phyloP scores from a whole-genome alignment of 1,284 basidiomycete species.

The Puccinia polysora region DNA sequence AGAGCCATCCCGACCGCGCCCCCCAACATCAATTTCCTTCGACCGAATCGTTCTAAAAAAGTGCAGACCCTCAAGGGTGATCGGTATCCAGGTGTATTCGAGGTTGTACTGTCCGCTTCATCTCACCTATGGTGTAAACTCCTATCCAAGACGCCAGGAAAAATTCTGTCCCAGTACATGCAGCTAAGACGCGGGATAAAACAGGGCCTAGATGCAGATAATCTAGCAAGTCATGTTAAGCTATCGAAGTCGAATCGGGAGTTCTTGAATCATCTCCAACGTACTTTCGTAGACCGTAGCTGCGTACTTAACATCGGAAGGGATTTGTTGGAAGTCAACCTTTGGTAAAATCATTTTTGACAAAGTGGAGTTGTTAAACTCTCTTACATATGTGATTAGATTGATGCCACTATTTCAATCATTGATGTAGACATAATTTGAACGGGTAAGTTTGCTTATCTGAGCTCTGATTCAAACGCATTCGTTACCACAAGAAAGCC shows the following conservation, averaged over 20 bases:
- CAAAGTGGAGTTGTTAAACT: background rate
- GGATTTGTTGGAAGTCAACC: constrained; percentile 26
- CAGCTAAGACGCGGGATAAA: constrained; percentile 64
- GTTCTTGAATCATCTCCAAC: constrained; percentile 50
- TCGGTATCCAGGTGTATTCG: constrained; percentile 54
- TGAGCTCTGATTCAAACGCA: background rate
- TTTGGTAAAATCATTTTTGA: background rate
- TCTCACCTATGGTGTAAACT: constrained; percentile 37
- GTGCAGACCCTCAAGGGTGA: constrained; percentile 59
- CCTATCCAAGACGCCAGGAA: constrained; percentile 58
- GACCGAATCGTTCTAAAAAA: constrained; percentile 60
- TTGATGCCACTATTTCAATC: constrained; percentile 58
- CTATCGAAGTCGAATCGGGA: background rate
- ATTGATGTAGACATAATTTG: background rate
- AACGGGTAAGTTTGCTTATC: background rate
- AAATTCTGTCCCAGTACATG: constrained; percentile 67
- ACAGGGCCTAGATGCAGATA: constrained; percentile 62
- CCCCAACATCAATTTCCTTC: constrained; percentile 66
- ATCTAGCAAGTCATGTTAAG: constrained; percentile 54
- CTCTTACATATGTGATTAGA: constrained; percentile 60
- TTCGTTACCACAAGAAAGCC: background rate
- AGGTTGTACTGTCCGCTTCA: no score
- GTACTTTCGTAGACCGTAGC: constrained; percentile 50
- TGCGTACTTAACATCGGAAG: constrained; percentile 51
- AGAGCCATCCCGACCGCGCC: constrained; percentile 64